Evolutionary conservation across 192 early-diverging fungal species (phyloP).

Genomic region (Entomortierella lignicola): DNA sequence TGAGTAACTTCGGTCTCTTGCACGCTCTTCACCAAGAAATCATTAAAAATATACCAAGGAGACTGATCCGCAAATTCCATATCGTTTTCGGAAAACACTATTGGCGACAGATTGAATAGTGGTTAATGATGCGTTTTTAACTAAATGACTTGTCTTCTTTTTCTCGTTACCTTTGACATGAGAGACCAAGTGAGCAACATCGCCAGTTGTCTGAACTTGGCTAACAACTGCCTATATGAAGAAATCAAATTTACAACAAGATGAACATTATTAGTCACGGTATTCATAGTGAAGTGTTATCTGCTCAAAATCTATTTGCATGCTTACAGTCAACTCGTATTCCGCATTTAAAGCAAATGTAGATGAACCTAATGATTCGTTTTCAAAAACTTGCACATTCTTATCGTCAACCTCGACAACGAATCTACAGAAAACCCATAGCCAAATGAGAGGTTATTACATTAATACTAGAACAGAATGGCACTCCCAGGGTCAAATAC

Average conservation of each 20-base stretch:
- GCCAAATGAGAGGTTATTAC: too few species aligned
- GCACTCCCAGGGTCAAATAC: too few species aligned
- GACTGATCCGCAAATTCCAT: slow-evolving; percentile 44
- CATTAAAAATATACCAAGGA: slow-evolving; percentile 94
- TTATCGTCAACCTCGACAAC: slow-evolving; percentile 59
- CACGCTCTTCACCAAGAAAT: slow-evolving; percentile 90
- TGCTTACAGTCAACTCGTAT: slow-evolving; percentile 73
- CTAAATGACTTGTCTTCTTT: too few species aligned
- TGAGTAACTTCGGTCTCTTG: slow-evolving; percentile 70
- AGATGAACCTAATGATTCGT: slow-evolving; percentile 40
- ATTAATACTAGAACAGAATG: too few species aligned
- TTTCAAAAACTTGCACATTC: slow-evolving; percentile 55
- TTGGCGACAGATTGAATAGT: not conserved
- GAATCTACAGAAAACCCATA: slow-evolving; percentile 49
- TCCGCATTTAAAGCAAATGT: slow-evolving; percentile 52
- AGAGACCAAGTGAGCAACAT: slow-evolving; percentile 76
- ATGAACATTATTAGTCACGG: too few species aligned
- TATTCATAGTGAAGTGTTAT: too few species aligned
- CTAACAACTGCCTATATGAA: slow-evolving; percentile 60
- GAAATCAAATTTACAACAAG: too few species aligned
- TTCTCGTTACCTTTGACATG: slow-evolving; percentile 67
- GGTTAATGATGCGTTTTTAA: too few species aligned
- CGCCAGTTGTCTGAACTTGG: slow-evolving; percentile 65
- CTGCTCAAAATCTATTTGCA: too few species aligned
- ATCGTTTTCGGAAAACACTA: slow-evolving; percentile 51